Evolutionary conservation across 2,329 filamentous ascomycete species (phyloP).

Genomic region (Didymella sp.): DNA sequence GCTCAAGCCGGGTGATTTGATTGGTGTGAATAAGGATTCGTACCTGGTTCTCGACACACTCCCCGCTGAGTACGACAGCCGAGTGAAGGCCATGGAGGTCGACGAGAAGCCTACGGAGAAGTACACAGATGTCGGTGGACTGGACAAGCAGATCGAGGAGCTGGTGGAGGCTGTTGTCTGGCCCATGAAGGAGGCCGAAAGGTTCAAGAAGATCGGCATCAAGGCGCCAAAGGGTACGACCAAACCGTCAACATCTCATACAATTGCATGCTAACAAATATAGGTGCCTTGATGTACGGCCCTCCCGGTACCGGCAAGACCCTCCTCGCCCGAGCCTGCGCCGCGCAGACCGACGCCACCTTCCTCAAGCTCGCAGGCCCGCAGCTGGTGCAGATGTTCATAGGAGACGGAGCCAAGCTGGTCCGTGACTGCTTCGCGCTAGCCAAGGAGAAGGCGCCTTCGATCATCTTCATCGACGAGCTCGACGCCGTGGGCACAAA

Average conservation of each 20-base stretch:
- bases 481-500: slow-evolving; percentile 98
- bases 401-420: slow-evolving; percentile 96
- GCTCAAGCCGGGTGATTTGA: slow-evolving; percentile 93
- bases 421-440: slow-evolving; percentile 97
- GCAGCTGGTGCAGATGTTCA: slow-evolving; percentile 99
- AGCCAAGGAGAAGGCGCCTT: slow-evolving; percentile 97
- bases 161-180: slow-evolving; percentile 97
- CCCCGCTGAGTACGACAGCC: slow-evolving; percentile 96
- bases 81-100: slow-evolving; percentile 99
- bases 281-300: slow-evolving; percentile 95
- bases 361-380: slow-evolving; percentile 98
- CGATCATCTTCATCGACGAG: slow-evolving; percentile 99
- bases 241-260: background rate
- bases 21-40: slow-evolving; percentile 98
- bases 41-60: slow-evolving; percentile 97
- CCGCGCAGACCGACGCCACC: slow-evolving; percentile 96
- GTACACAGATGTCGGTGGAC: slow-evolving; percentile 94
- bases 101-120: slow-evolving; percentile 99
- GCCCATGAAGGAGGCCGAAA: slow-evolving; percentile 99
- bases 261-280: slow-evolving; percentile 18
- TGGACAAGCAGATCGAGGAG: slow-evolving; percentile 99
- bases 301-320: slow-evolving; percentile 91
- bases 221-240: slow-evolving; percentile 93
- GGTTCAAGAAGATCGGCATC: slow-evolving; percentile 99
- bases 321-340: slow-evolving; percentile 90